phyloP scores from a whole-genome alignment of 2,329 filamentous ascomycete species.

The Ceratocystis albifundus region DNA sequence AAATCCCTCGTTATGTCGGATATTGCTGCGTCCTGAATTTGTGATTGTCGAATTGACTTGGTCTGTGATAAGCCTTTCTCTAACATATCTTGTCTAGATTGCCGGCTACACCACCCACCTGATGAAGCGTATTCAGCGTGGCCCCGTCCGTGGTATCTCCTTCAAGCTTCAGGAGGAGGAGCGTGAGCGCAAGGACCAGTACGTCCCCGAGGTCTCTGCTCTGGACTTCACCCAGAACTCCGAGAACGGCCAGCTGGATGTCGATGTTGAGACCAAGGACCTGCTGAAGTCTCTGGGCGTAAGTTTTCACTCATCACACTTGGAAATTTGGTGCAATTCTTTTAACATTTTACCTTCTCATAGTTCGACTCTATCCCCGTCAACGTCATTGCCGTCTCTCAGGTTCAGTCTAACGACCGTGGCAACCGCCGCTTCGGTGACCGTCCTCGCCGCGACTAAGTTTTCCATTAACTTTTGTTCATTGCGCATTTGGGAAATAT shows the following conservation, averaged over 20 bases:
- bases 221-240: conserved; percentile 94
- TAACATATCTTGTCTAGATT: conserved; percentile 46
- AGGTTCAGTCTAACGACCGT: conserved; percentile 78
- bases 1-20: not conserved
- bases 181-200: conserved; percentile 99
- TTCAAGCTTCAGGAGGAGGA: conserved; percentile 99
- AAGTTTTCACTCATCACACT: conserved; percentile 41
- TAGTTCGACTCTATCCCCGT: conserved; percentile 96
- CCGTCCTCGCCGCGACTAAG: conserved; percentile 42
- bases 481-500: conserved; percentile 27
- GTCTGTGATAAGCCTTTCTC: conserved; percentile 1
- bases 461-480: conserved; percentile 16
- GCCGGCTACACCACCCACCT: conserved; percentile 96
- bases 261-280: conserved; percentile 97
- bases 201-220: conserved; percentile 96
- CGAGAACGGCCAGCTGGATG: conserved; percentile 86
- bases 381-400: conserved; percentile 83
- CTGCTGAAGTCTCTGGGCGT: conserved; percentile 97
- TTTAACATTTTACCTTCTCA: conserved; percentile 26
- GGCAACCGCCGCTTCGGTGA: conserved; percentile 60
- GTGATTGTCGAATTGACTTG: conserved; percentile 16
- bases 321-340: not conserved
- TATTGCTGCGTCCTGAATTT: not conserved
- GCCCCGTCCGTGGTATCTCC: conserved; percentile 98
- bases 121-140: conserved; percentile 99